Evolutionary conservation across 2,329 filamentous ascomycete genomes (phyloP).

Genomic region (Xylariaceae sp.): DNA sequence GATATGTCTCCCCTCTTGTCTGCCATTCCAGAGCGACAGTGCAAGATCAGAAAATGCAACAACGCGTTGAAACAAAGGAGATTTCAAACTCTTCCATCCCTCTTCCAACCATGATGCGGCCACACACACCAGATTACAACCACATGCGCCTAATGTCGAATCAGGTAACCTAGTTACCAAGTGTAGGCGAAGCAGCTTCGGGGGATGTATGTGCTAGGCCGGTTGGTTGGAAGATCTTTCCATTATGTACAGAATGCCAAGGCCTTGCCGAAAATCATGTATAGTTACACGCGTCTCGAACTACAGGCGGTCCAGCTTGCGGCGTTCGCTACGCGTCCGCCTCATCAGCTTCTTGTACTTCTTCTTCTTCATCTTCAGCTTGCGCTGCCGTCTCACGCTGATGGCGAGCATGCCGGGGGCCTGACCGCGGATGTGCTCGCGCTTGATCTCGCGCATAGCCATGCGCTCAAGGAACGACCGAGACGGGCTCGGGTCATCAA

Average conservation of each 20-base stretch:
- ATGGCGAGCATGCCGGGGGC: conserved; percentile 65
- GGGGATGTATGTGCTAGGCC: conserved; percentile 1
- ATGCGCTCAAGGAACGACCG: conserved; percentile 66
- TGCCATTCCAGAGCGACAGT: conserved; percentile 2
- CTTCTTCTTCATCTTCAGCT: conserved; percentile 99
- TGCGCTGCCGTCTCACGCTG: conserved; percentile 85
- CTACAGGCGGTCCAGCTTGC: conserved; percentile 70
- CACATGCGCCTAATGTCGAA: conserved; percentile 4
- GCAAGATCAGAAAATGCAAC: conserved; percentile 9
- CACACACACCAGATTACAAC: conserved; percentile 24
- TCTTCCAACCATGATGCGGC: conserved; percentile 10
- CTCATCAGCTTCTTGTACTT: conserved; percentile 99
- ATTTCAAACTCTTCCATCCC: conserved; percentile 1
- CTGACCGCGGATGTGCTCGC: conserved; percentile 48
- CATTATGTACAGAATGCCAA: conserved; percentile 13
- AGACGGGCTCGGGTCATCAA: conserved; percentile 20
- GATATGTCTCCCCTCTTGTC: conserved; percentile 2
- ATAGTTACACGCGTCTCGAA: conserved; percentile 5
- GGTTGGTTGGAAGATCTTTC: no score
- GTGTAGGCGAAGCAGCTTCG: not conserved
- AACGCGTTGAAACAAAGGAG: conserved; percentile 8
- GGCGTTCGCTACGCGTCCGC: conserved; percentile 79
- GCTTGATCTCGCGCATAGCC: conserved; percentile 56
- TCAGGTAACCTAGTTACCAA: conserved; percentile 6
- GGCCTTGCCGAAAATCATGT: no score